Base-by-base conservation (phyloP, 208 protist genomes). In the Leptomonas seymouri region DNA sequence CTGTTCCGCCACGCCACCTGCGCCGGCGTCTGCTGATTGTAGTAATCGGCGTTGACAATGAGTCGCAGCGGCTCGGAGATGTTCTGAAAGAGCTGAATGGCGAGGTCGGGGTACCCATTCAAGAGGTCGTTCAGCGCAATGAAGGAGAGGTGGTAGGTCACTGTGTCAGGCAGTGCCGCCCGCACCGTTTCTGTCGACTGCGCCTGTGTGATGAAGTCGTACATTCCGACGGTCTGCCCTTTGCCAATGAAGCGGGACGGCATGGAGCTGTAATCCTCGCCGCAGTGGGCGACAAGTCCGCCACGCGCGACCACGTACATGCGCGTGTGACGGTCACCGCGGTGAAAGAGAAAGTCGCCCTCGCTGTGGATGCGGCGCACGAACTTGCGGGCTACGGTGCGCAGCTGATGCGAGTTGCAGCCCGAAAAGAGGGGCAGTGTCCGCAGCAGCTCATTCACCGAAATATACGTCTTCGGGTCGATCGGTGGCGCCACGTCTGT, bases 71-170 rank as follows among this genome's bases (percentile, higher is more conserved):
- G 85, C 53, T 89, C 85, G 1, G 90, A 92, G n/a, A 92, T 60
- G 65, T 90, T 93, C 67, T 90, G 84, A 18, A 93, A 67, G 31
- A 93, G 81, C 77, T 92, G 85, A n/a, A 86, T 74, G 30, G 90
- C 83, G 16, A 95, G 62, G 59, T 91, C 87, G 23, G 87, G 77
- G 48, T 90, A 80, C 23, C 79, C 82, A 74, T 90, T 89, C 56
- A 95, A 72, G 18, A 92, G 77, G 58, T 93, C 87, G 57, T 89
- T 85, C 31, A 95, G 45, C 6, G 82, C 84, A 14, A 81, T 86
- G 45, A 73, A 84, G 60, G 87, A 86, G 64, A 93, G 79, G 41
- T 92, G 86, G 69, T 93, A 95, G 8, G 86, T 90, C 20, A 93
- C 79, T 0, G 90, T 93, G 44, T 87, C 85, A 27, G 81, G 77